phyloP scores from a whole-genome alignment of 1,284 basidiomycete species.

The Meira miltonrushii region DNA sequence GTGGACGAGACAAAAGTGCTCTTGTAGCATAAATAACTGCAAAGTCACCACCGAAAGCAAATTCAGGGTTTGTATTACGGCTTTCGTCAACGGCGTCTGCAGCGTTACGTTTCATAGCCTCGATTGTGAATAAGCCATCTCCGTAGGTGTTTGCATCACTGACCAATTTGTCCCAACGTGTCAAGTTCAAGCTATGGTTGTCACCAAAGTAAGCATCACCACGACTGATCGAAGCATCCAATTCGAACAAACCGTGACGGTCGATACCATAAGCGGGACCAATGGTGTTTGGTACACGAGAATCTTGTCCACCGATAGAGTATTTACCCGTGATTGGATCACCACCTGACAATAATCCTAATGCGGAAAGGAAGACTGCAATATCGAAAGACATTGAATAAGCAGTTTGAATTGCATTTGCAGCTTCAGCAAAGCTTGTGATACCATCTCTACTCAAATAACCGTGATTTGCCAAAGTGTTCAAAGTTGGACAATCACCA shows the following conservation, averaged over 20 bases:
- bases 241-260: constrained; percentile 18
- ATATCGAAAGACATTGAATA: constrained; percentile 21
- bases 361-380: constrained; percentile 17
- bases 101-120: constrained; percentile 15
- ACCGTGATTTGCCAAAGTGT: constrained; percentile 22
- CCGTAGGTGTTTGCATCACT: constrained; percentile 18
- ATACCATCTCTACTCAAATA: constrained; percentile 18
- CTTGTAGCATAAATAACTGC: constrained; percentile 16
- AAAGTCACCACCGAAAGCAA: constrained; percentile 15
- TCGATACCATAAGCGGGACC: constrained; percentile 13
- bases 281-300: constrained; percentile 8
- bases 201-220: constrained; percentile 18
- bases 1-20: constrained; percentile 13
- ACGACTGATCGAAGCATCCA: constrained; percentile 18
- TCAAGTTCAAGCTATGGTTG: constrained; percentile 17
- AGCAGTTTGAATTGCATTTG: constrained; percentile 20
- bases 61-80: constrained; percentile 14
- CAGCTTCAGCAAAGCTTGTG: constrained; percentile 15
- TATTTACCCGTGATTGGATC: constrained; percentile 16
- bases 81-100: constrained; percentile 12
- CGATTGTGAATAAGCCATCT: constrained; percentile 18
- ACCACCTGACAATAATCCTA: constrained; percentile 19
- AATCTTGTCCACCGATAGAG: constrained; percentile 15
- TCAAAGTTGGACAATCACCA: constrained; percentile 20
- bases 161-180: constrained; percentile 17